A percentile compares a stretch with the other conserved stretches of the same genome.
Evolutionary conservation across 2,329 filamentous ascomycete genomes (phyloP).

Genomic region (Ceratocystis destructans): DNA sequence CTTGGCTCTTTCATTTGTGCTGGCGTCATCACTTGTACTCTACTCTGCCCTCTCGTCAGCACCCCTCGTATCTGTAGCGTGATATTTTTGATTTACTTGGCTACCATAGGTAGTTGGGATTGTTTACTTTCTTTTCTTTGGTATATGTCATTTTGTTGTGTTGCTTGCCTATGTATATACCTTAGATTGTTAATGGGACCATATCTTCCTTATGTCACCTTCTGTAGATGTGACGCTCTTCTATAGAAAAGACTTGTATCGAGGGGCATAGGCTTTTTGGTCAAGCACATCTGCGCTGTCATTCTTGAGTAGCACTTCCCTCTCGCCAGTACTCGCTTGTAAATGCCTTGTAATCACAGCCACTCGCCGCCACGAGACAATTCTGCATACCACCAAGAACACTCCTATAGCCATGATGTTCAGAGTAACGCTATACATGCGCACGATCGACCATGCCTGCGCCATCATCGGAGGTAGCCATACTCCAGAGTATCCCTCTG

Average conservation of each 20-base stretch:
- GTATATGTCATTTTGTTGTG: background rate
- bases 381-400: background rate
- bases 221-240: background rate
- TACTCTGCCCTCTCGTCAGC: background rate
- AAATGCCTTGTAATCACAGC: background rate
- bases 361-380: background rate
- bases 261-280: background rate
- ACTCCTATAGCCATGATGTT: background rate
- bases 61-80: no score
- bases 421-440: background rate
- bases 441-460: background rate
- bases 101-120: background rate
- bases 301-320: constrained; percentile 5
- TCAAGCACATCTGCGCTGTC: background rate
- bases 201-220: background rate
- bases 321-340: background rate
- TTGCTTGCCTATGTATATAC: background rate
- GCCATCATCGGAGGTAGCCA: background rate
- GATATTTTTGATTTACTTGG: background rate
- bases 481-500: background rate
- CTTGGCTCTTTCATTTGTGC: background rate
- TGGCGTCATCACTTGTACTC: background rate
- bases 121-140: background rate
- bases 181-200: background rate
- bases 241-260: constrained; percentile 2